These are phyloP conservation scores for Chiua sp. DNA, from an alignment of 1,284 basidiomycete species.

Conservation along the genomic window DNA sequence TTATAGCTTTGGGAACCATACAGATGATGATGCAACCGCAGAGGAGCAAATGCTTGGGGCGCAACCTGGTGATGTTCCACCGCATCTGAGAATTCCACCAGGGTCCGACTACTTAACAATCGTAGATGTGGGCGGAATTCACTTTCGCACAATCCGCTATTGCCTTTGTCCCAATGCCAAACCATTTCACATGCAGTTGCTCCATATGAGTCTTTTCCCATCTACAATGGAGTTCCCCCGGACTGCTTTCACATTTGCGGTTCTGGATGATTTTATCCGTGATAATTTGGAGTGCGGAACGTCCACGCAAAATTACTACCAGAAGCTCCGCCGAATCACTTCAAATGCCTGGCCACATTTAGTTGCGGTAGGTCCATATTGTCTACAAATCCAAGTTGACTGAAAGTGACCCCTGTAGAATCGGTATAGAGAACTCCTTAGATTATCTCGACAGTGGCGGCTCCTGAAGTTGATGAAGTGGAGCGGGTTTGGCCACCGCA, in stretches of 20 bases:
- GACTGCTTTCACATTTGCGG: slow-evolving; percentile 35
- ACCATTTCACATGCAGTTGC: neutral
- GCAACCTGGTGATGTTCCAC: no score
- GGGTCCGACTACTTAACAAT: no score
- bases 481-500: neutral
- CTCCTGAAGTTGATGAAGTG: slow-evolving; percentile 9
- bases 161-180: no score
- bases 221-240: slow-evolving; percentile 6
- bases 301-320: slow-evolving; percentile 31
- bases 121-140: no score
- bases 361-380: slow-evolving; percentile 10
- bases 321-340: slow-evolving; percentile 27
- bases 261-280: slow-evolving; percentile 32
- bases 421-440: slow-evolving; percentile 13
- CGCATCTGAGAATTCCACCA: no score
- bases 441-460: slow-evolving; percentile 4
- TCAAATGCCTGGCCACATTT: slow-evolving; percentile 25
- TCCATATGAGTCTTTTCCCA: neutral
- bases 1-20: no score
- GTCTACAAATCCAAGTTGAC: no score
- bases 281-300: slow-evolving; percentile 35
- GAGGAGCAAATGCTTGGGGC: no score
- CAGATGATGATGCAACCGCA: no score
- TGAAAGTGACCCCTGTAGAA: slow-evolving; percentile 1
- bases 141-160: no score